Base-by-base conservation (phyloP, 2,329 filamentous ascomycete species). In the Trichocomaceae sp. region DNA sequence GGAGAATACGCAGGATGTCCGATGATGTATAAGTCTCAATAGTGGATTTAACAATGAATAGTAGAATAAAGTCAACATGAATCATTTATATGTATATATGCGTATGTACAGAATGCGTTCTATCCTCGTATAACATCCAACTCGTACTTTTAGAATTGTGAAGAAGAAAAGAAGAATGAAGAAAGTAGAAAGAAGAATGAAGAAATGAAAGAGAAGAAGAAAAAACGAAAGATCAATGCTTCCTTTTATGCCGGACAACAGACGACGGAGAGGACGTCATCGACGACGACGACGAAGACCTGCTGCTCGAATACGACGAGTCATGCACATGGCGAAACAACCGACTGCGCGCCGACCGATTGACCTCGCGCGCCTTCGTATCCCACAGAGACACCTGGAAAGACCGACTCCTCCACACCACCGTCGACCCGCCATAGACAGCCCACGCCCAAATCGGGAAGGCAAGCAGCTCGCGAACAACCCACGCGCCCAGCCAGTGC, bases 361-460 rank as follows among this genome's bases (percentile, higher is more conserved):
- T 60, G 47, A 82, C 75, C 62, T 84, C 83, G 60, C 82, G 78
- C 23, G 95, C 92, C 50, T 84, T 88, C 79, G 92, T 92, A 68
- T 97, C 88, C 55, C 51, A 57, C 62, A 89, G 79, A 1, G 86
- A 83, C 1, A 97, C 91, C 63, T 81, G 82, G 68, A 97, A 97
- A 26, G 77, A 80, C 64, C 85, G 85, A 0, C 91, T 92, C 54
- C 93, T 78, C 95, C 93, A 99, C 51, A 82, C 82, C 0, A 99
- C 89, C 0, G 85, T 92, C 1, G 87, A 83, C 0, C 93, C 93
- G n/a, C 92, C 86, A 62, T 89, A 83, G 19, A 96, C 88, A 0
- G 93, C 93, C 82, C 86, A 90, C 0, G 83, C 75, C 93, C 93
- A 99, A 57, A 99, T 86, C 0, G 91, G 91, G 46, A 96, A 75